A percentile compares a stretch with the other conserved stretches of the same genome.
phyloP scores from a whole-genome alignment of 1,284 basidiomycete genomes.

The Puccinia triticina region DNA sequence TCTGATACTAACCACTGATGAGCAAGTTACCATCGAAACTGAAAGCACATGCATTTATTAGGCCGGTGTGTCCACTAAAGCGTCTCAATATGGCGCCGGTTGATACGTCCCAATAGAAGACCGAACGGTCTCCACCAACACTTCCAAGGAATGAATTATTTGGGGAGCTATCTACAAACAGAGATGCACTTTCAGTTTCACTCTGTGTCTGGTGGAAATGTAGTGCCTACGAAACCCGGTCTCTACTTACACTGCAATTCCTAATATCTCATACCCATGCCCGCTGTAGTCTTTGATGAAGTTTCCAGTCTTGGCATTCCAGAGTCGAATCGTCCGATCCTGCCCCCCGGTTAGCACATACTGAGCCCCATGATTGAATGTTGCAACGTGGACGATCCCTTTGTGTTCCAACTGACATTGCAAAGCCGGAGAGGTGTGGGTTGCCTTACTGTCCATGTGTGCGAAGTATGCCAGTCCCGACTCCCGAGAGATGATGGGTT shows the following conservation, averaged over 20 bases:
- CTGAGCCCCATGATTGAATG: conserved; percentile 65
- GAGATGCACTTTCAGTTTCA: conserved; percentile 9
- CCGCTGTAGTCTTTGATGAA: conserved; percentile 87
- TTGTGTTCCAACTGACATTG: conserved; percentile 30
- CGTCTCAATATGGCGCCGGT: conserved; percentile 78
- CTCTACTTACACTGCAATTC: conserved; percentile 74
- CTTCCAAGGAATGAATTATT: conserved; percentile 93
- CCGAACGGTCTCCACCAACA: conserved; percentile 86
- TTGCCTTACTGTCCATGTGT: background rate
- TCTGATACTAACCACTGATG: conserved; percentile 71
- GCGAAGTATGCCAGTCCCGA: background rate
- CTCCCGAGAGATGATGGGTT: no score
- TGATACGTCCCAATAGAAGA: conserved; percentile 94
- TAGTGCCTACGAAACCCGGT: background rate
- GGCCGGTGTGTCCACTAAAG: conserved; percentile 82
- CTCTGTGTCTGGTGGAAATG: background rate
- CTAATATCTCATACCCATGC: conserved; percentile 91
- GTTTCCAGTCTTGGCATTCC: conserved; percentile 81
- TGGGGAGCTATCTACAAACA: conserved; percentile 67
- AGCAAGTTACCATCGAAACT: conserved; percentile 81
- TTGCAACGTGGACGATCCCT: conserved; percentile 39
- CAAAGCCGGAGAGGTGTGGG: conserved; percentile 8
- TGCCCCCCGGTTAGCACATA: conserved; percentile 89
- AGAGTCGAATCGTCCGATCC: conserved; percentile 84
- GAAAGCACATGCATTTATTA: conserved; percentile 87